Evolutionary conservation across 2,329 filamentous ascomycete genomes (phyloP).

Genomic region (Trichothecium sympodiale): DNA sequence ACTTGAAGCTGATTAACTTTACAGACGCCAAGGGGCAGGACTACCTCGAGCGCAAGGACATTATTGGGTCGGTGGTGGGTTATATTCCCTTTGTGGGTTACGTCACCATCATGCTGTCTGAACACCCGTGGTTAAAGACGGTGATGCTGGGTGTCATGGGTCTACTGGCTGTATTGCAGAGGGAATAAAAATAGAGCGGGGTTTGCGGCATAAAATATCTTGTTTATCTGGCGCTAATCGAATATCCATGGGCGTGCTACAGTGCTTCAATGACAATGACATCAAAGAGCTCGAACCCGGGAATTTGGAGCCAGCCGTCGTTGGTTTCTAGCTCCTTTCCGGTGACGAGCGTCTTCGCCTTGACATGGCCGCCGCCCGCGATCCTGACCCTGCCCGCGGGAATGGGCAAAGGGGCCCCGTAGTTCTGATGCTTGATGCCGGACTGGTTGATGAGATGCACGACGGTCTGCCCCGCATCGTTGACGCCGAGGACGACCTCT

Average conservation of each 20-base stretch:
- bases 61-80: conserved; percentile 83
- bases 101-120: conserved; percentile 88
- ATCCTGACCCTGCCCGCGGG: conserved; percentile 3
- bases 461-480: conserved; percentile 2
- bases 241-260: no score
- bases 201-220: not conserved
- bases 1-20: conserved; percentile 43
- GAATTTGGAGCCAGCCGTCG: conserved; percentile 5
- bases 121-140: conserved; percentile 95
- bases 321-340: conserved; percentile 3
- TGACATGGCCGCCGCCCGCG: not conserved
- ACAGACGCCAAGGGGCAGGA: conserved; percentile 69
- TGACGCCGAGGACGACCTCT: conserved; percentile 6
- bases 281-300: conserved; percentile 6
- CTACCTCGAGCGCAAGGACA: conserved; percentile 76
- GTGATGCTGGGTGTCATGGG: conserved; percentile 94
- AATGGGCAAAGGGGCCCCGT: conserved; percentile 5
- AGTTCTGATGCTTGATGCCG: conserved; percentile 6
- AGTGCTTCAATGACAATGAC: conserved; percentile 6
- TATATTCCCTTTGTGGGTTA: conserved; percentile 95
- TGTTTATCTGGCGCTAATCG: no score
- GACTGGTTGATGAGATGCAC: conserved; percentile 8
- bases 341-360: conserved; percentile 1
- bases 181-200: conserved; percentile 54
- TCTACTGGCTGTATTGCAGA: conserved; percentile 79